Evolutionary conservation across 1,284 basidiomycete species (phyloP).

Genomic region (Cutaneotrichosporon dermatis): DNA sequence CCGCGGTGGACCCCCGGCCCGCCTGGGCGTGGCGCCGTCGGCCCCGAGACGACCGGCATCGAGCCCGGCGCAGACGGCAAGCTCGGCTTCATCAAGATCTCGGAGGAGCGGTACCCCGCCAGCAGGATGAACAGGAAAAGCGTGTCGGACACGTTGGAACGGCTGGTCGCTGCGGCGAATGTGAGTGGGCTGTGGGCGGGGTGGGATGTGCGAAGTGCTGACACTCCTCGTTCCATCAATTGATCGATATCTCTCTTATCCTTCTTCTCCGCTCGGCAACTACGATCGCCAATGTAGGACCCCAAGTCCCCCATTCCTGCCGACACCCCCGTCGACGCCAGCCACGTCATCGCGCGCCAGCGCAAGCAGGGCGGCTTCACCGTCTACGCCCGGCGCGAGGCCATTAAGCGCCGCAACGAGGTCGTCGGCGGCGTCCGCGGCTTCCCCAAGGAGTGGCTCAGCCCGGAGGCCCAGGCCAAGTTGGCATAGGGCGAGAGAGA

Average conservation of each 20-base stretch:
- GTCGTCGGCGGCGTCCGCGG: constrained; percentile 58
- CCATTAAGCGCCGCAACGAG: constrained; percentile 20
- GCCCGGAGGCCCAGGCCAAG: constrained; percentile 5
- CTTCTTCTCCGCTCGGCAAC: too few relatives aligned
- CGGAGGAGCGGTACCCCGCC: constrained; percentile 73
- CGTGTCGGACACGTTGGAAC: constrained; percentile 72
- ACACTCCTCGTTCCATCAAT: not conserved
- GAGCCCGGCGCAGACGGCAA: constrained; percentile 23
- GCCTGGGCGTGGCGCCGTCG: constrained; percentile 22
- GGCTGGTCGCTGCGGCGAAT: constrained; percentile 68
- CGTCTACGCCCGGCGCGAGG: constrained; percentile 45
- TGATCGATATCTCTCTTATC: too few relatives aligned
- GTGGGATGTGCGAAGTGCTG: not conserved
- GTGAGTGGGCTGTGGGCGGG: constrained; percentile 49
- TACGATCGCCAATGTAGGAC: constrained; percentile 47
- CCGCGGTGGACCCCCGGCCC: constrained; percentile 67
- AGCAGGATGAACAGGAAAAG: constrained; percentile 79
- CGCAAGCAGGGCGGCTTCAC: constrained; percentile 64
- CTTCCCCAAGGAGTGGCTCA: constrained; percentile 75
- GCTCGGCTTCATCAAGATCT: constrained; percentile 77
- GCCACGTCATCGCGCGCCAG: constrained; percentile 67
- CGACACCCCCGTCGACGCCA: constrained; percentile 67
- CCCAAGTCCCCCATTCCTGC: constrained; percentile 54
- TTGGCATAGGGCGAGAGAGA: not conserved
- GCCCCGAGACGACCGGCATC: too few relatives aligned